Evolutionary conservation across 2,329 filamentous ascomycete genomes (phyloP).

Genomic region (Phyllachora maydis): DNA sequence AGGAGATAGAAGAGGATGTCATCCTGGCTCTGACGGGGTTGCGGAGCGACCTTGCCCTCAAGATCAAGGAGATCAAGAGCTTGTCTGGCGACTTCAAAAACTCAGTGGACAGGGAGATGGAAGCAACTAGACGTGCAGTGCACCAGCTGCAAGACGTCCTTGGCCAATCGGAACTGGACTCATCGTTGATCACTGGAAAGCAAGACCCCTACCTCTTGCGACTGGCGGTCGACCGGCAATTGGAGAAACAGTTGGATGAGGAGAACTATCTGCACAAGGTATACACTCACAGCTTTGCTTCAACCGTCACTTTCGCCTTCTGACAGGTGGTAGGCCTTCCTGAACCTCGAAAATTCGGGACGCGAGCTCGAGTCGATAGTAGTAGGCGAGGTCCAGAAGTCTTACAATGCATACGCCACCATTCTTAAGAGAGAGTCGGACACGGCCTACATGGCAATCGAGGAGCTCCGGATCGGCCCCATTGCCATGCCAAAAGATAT

Average conservation of each 20-base stretch:
- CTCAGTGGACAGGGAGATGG: conserved; percentile 86
- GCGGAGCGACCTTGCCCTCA: conserved; percentile 74
- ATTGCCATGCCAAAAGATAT: conserved; percentile 86
- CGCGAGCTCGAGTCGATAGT: conserved; percentile 92
- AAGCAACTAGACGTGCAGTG: conserved; percentile 60
- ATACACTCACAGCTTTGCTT: conserved; percentile 13
- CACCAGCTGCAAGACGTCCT: conserved; percentile 65
- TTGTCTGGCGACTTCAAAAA: conserved; percentile 94
- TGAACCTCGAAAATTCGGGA: conserved; percentile 86
- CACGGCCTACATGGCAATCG: conserved; percentile 54
- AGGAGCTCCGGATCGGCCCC: conserved; percentile 65
- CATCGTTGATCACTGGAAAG: conserved; percentile 57
- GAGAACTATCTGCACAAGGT: conserved; percentile 93
- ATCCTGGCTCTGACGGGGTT: conserved; percentile 72
- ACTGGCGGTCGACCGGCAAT: conserved; percentile 67
- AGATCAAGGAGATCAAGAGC: conserved; percentile 96
- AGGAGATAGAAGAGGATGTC: conserved; percentile 79
- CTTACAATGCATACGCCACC: conserved; percentile 81
- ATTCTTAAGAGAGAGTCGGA: conserved; percentile 86
- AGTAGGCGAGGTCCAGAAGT: conserved; percentile 93
- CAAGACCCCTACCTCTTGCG: conserved; percentile 82
- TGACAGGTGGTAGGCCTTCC: conserved; percentile 45
- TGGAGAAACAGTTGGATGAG: conserved; percentile 86
- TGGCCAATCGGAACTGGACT: conserved; percentile 59
- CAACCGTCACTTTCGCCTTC: conserved; percentile 2